Conservation (phyloP, 768 basidiomycete genomes). For the Russula compacta region DNA sequence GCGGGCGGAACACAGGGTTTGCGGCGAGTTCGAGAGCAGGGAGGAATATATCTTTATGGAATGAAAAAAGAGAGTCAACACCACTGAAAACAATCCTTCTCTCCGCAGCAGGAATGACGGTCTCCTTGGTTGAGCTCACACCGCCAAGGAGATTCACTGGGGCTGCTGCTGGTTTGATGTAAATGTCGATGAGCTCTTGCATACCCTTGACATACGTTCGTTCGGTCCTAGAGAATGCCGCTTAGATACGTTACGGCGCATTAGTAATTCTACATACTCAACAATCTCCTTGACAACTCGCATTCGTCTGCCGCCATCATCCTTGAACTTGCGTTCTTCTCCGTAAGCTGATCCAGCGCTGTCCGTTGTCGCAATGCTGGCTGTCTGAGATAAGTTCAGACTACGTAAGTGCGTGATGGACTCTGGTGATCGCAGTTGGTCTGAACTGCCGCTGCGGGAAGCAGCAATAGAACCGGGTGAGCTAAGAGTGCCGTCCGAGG, state of each 20-base stretch:
- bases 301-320: conserved; percentile 78
- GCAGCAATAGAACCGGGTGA: conserved; percentile 34
- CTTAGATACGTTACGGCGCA: conserved; percentile 16
- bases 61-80: conserved; percentile 80
- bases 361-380: conserved; percentile 69
- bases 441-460: conserved; percentile 33
- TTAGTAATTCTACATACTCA: conserved; percentile 44
- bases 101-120: conserved; percentile 75
- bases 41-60: conserved; percentile 89
- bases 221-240: conserved; percentile 58
- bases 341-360: conserved; percentile 48
- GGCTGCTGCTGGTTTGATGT: conserved; percentile 76
- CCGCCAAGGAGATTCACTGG: conserved; percentile 62
- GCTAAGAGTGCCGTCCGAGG: conserved; percentile 37
- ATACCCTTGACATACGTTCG: conserved; percentile 91
- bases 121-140: conserved; percentile 69
- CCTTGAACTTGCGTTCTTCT: conserved; percentile 85
- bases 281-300: conserved; percentile 88
- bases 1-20: conserved; percentile 50
- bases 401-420: conserved; percentile 52
- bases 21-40: conserved; percentile 81
- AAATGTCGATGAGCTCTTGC: conserved; percentile 89
- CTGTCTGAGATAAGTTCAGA: conserved; percentile 51
- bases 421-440: conserved; percentile 57
- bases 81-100: conserved; percentile 89